Base-by-base conservation (phyloP, 2,329 filamentous ascomycete species). In the Fusarium acutatum region DNA sequence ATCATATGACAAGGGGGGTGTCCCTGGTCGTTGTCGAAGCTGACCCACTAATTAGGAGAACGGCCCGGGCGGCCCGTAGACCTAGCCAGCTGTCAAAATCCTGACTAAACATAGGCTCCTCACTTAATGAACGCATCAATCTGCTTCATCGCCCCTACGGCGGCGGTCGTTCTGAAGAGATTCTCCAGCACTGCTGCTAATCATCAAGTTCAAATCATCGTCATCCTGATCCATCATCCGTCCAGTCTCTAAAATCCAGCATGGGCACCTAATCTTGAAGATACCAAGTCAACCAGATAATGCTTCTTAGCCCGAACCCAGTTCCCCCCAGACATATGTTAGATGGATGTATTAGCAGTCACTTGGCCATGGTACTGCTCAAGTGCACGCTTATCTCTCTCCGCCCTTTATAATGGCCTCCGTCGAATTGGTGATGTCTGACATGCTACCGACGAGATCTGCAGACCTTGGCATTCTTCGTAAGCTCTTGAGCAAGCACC, bases 371-470 rank as follows among this genome's bases (percentile, higher is more conserved):
- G n/a, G n/a, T n/a, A n/a, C n/a, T n/a, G n/a, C n/a, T n/a, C n/a
- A n/a, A n/a, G n/a, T n/a, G n/a, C n/a, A n/a, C n/a, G n/a, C n/a
- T n/a, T n/a, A 14, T 4, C 11, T 13, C 38, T 20, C 13, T 4
- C 6, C 5, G 7, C 7, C 5, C 0, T 40, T n/a, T n/a, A 1
- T 0, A 10, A 5, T n/a, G 5, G 6, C 0, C 14, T 17, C 40
- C 1, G 8, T 41, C 9, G 14, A 14, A 41, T n/a, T n/a, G 6
- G 22, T n/a, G 13, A 41, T 15, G 14, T 41, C 22, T 15, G 2
- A 6, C 4, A 43, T 6, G 7, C 24, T 26, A 1, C 6, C 2
- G 17, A 3, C 7, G 24, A 10, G 17, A 14, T 22, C 18, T 28
- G 5, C 4, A 1, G 12, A 11, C 8, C 18, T 46, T 15, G 0